Base-by-base conservation (phyloP, 345 rosid species). In the Mercurialis annua region DNA sequence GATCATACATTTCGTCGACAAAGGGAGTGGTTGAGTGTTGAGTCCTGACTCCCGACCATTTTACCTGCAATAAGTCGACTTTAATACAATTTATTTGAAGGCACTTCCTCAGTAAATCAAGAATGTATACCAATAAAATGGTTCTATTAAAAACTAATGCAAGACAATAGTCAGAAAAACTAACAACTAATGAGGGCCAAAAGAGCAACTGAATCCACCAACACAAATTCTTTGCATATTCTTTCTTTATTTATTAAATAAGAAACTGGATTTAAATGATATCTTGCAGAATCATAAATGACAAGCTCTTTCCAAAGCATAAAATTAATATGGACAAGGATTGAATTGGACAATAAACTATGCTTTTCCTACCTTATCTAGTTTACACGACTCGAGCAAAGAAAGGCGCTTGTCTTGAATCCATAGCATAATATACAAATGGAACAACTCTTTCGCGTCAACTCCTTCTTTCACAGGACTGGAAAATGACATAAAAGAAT, bases 11-110 rank as follows among this genome's bases (percentile, higher is more conserved):
- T 61, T 91, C 97, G 76, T 94, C 97, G 59, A 94, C 77, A 62
- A 94, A 94, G 50, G 99, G 97, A 65, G 99, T 94, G 34, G 99
- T 94, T 57, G 92, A 86, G 77, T 91, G 92, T 63, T 91, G 93
- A 8, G 99, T 94, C 80, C 85, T 79, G 66, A 94, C 96, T 49
- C 99, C 99, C 17, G 84, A 81, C 99, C 99, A 89, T 76, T 91
- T 94, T 53, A 94, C 90, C 99, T 94, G 91, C 75, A 82, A 70
- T 57, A 31, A 69, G 72, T 72, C 61, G 53, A 69, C 36, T 24
- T 70, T 73, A 51, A 66, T 63, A 71, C 46, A 36, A 47, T 34
- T 34, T 31, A 27, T 16, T 30, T 11, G 40, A 54, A 16, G 36
- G 36, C 21, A 55, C 5, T 11, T 11, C 53, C 1, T 0, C 47